Percentiles rank a stretch among this genome's conserved stretches.
These are phyloP conservation scores for Apostasia ramifera DNA, from an alignment of 106 monocot species.

Conservation along the genomic window DNA sequence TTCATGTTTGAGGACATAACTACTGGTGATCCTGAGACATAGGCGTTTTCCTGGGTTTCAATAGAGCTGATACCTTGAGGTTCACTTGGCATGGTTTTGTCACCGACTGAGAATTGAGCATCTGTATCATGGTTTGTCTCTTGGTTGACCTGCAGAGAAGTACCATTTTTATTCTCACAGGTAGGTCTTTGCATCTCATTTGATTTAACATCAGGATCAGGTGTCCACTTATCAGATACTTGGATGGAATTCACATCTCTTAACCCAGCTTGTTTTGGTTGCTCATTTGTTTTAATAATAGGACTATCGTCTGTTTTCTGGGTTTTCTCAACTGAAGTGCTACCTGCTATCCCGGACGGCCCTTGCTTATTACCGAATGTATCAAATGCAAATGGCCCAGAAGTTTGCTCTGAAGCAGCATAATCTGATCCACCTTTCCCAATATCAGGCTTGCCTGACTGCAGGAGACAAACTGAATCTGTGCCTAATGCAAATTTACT, in stretches of 20 bases:
- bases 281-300: slow-evolving; percentile 6
- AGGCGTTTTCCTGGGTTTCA: slow-evolving; percentile 17
- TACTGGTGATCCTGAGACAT: slow-evolving; percentile 3
- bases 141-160: neutral
- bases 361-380: slow-evolving; percentile 5
- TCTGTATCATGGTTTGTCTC: neutral
- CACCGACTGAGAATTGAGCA: slow-evolving; percentile 7
- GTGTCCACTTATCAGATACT: neutral
- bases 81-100: slow-evolving; percentile 3
- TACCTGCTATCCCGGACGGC: slow-evolving; percentile 12
- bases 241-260: slow-evolving; percentile 6
- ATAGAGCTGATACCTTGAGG: slow-evolving; percentile 3
- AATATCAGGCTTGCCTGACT: slow-evolving; percentile 8
- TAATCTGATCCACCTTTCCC: slow-evolving; percentile 12
- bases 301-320: neutral
- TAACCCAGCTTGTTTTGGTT: neutral
- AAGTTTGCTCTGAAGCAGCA: neutral
- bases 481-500: neutral
- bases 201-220: neutral
- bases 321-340: neutral
- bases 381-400: slow-evolving; percentile 1
- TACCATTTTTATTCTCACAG: neutral
- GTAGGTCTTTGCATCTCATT: neutral
- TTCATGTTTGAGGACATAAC: slow-evolving; percentile 1
- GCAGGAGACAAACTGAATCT: neutral